Base-by-base conservation (phyloP, 371 early-diverging fungal species). In the Mortierella sp. region DNA sequence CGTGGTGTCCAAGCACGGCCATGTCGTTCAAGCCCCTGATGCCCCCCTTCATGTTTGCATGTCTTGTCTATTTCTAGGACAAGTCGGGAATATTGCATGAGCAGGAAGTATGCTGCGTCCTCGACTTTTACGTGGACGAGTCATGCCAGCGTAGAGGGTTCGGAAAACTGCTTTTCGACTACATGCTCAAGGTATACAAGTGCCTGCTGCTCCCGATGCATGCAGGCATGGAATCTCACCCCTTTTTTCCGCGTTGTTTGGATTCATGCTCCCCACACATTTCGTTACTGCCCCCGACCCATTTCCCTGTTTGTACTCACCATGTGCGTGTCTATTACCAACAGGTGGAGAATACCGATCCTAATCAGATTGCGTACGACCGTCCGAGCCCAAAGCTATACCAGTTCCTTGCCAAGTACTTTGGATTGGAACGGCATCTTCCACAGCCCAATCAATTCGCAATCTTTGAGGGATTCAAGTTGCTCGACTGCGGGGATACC, bases 181-280 rank as follows among this genome's bases (percentile, higher is more conserved):
- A 67, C 48, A 73, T 73, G 75, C 58, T 73, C 60, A 73, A 68
- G 69, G 73, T 72, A 60, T 37, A 21, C n/a, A n/a, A n/a, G n/a
- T n/a, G n/a, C n/a, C n/a, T n/a, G n/a, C 42, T 46, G 41, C 26
- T 55, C 26, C 37, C 37, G 37, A 34, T 34, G 14, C 37, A 34
- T 34, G 37, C 37, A 34, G 7, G 37, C 37, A 34, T 14, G 37
- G 37, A 34, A 34, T 34, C 37, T 34, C 37, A 34, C 37, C 37
- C 37, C 37, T 34, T 34, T 31, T 34, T 37, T 15, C 12, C 37
- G 26, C 21, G 34, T 19, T 27, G 17, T 53, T 21, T 50, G 15
- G 11, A 12, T 44, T 50, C 27, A 42, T 32, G 30, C 39, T 50
- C 32, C 32, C 30, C 50, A 24, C 60, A 39, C 30, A 28, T 42